Base-by-base conservation (phyloP, 1,139 yeast genomes). In the Magnusiomyces tetraspermus region DNA sequence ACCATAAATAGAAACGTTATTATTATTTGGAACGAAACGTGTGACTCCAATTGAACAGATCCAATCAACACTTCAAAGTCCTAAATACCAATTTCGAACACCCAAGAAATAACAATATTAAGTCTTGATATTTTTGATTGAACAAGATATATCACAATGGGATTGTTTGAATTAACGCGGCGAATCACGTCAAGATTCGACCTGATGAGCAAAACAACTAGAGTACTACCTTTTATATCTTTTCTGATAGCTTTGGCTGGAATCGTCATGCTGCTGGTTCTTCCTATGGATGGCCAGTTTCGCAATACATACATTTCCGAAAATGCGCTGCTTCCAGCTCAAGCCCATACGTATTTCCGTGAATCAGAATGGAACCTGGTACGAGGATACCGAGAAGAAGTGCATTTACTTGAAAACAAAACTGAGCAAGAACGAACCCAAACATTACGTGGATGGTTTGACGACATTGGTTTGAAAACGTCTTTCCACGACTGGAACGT, bases 301-400 rank as follows among this genome's bases (percentile, higher is more conserved):
- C 74, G 97, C 53, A 72, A 76, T 59, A 87, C 96, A 5, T 92
- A 92, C 65, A 85, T 90, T 22, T 85, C 95, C 8, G 99, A 94
- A 66, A 94, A 92, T 69, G 99, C 99, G 37, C 74, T 94, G 66
- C 83, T 94, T 86, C 97, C 98, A 13, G 90, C 95, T 0, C 97
- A 92, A 66, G 97, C 92, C 2, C 84, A 83, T 61, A 84, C 96
- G 19, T 89, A 88, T 65, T 94, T 88, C 67, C 75, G 97, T 55
- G 97, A 90, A 61, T 82, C 92, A 50, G 98, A 92, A 63, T 92
- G 97, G 97, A 88, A 90, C 63, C 74, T 86, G 53, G 80, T 89
- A 26, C 73, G 97, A 55, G 98, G 97, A 0, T 89, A 83, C 65
- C 75, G 96, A 56, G 77, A 76, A 45, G 87, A 83, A 69, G 62